Evolutionary conservation across 805 yeast genomes (phyloP).

Genomic region (Ogataea kodamae): DNA sequence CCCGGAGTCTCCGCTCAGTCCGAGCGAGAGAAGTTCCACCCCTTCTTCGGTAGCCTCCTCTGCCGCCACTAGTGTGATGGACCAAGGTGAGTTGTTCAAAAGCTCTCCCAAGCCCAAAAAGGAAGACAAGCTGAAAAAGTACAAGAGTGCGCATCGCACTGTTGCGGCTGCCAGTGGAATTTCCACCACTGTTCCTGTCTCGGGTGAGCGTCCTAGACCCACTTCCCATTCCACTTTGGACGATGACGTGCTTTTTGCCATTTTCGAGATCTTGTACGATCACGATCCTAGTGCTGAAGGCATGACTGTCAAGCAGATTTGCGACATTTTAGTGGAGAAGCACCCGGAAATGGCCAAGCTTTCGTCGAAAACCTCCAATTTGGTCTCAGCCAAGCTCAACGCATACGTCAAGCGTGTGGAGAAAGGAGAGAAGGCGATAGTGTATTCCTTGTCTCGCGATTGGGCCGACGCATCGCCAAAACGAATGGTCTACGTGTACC

Average conservation of each 20-base stretch:
- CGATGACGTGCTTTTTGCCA: slow-evolving; percentile 72
- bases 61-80: slow-evolving; percentile 29
- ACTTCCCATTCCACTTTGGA: slow-evolving; percentile 64
- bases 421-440: slow-evolving; percentile 70
- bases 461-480: slow-evolving; percentile 91
- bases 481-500: slow-evolving; percentile 83
- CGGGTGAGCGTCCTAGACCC: slow-evolving; percentile 73
- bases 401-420: slow-evolving; percentile 84
- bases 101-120: slow-evolving; percentile 20
- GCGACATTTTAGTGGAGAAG: slow-evolving; percentile 67
- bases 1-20: slow-evolving; percentile 32
- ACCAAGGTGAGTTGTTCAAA: slow-evolving; percentile 20
- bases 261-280: slow-evolving; percentile 67
- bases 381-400: slow-evolving; percentile 77
- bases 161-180: slow-evolving; percentile 67
- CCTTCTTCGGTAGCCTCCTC: slow-evolving; percentile 41
- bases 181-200: slow-evolving; percentile 75
- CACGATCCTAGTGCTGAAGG: slow-evolving; percentile 68
- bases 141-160: slow-evolving; percentile 32
- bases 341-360: slow-evolving; percentile 84
- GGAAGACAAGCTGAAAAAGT: slow-evolving; percentile 29
- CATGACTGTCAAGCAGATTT: slow-evolving; percentile 86
- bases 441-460: slow-evolving; percentile 75
- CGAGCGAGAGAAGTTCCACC: slow-evolving; percentile 36
- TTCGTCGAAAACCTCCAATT: slow-evolving; percentile 75